phyloP scores from a whole-genome alignment of 371 early-diverging fungal genomes.

The Mortierella sp. region DNA sequence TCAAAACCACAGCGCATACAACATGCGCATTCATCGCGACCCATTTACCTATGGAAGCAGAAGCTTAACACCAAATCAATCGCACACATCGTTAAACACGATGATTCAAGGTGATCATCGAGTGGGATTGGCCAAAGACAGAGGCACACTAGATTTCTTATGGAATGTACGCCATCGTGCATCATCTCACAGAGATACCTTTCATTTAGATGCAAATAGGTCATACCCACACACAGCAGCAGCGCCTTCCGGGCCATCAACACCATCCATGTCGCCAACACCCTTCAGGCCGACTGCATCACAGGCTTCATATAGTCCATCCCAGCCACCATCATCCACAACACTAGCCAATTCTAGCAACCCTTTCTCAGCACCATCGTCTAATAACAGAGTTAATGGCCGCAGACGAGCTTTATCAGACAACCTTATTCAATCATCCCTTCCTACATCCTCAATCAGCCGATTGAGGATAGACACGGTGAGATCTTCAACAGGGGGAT shows the following conservation, averaged over 20 bases:
- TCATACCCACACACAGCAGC: neutral
- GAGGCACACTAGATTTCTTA: neutral
- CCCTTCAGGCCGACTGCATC: neutral
- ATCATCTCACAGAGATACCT: neutral
- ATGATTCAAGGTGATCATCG: conserved; percentile 17
- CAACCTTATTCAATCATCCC: neutral
- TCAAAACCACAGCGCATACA: neutral
- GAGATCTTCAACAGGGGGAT: conserved; percentile 7
- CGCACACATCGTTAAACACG: conserved; percentile 10
- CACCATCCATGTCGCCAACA: neutral
- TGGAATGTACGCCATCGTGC: neutral
- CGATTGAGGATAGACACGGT: conserved; percentile 10
- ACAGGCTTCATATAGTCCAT: neutral
- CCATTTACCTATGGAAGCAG: conserved; percentile 4
- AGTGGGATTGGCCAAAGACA: neutral
- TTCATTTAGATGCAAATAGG: neutral
- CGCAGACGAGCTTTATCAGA: neutral
- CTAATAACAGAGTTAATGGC: neutral
- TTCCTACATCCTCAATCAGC: neutral
- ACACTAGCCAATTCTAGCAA: neutral
- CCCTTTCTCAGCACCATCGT: neutral
- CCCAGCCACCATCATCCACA: neutral
- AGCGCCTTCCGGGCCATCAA: neutral
- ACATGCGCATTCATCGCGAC: conserved; percentile 12
- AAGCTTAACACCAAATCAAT: neutral